Evolutionary conservation across 1,139 yeast genomes (phyloP).

Genomic region (Magnusiomyces tetraspermus): DNA sequence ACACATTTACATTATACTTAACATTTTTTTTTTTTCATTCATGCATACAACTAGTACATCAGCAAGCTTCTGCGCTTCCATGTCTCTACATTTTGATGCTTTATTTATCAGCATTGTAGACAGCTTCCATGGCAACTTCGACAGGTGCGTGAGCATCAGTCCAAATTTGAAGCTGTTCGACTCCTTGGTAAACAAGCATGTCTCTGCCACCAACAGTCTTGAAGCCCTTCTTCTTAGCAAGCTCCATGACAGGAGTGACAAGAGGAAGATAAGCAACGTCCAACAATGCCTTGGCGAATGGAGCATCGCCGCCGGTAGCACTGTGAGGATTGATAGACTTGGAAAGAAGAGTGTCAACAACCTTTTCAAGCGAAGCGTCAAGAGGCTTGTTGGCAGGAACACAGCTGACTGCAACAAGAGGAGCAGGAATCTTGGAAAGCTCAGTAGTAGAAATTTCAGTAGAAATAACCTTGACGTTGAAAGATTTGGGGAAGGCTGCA

Average conservation of each 20-base stretch:
- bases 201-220: slow-evolving; percentile 75
- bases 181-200: slow-evolving; percentile 89
- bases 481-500: slow-evolving; percentile 50
- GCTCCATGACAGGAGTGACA: slow-evolving; percentile 71
- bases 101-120: slow-evolving; percentile 8
- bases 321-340: slow-evolving; percentile 17
- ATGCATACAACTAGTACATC: too few species aligned
- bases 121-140: slow-evolving; percentile 18
- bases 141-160: slow-evolving; percentile 46
- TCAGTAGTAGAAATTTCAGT: slow-evolving; percentile 20
- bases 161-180: slow-evolving; percentile 73
- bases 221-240: slow-evolving; percentile 62
- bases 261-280: slow-evolving; percentile 94
- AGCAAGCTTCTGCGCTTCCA: too few species aligned
- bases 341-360: slow-evolving; percentile 36
- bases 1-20: too few species aligned
- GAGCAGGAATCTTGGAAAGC: slow-evolving; percentile 33
- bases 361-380: slow-evolving; percentile 43
- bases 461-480: slow-evolving; percentile 52
- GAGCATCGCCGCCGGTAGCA: slow-evolving; percentile 20
- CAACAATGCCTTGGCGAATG: slow-evolving; percentile 45
- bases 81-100: too few species aligned
- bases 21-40: too few species aligned
- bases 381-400: slow-evolving; percentile 80
- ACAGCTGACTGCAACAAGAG: slow-evolving; percentile 68